phyloP scores from a whole-genome alignment of 169 alveolate genomes.

The Cryptosporidium sp. region DNA sequence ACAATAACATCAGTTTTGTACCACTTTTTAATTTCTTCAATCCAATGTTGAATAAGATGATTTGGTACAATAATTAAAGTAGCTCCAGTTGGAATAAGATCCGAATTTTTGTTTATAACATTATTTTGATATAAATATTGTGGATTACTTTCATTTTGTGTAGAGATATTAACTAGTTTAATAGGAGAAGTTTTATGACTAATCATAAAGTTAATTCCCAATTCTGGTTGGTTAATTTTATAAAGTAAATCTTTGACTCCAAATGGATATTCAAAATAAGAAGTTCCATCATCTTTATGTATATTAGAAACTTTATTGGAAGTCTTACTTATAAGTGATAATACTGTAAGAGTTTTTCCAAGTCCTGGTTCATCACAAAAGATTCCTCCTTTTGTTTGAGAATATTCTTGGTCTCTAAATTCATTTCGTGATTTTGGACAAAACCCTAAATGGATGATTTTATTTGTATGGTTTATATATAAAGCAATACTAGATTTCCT shows the following conservation, averaged over 20 bases:
- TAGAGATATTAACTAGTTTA: background rate
- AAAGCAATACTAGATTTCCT: background rate
- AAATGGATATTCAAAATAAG: slow-evolving; percentile 20
- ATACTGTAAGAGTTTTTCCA: slow-evolving; percentile 58
- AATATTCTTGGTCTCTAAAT: background rate
- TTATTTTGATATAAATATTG: too few relatives aligned
- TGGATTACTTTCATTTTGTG: too few relatives aligned
- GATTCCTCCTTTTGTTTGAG: slow-evolving; percentile 42
- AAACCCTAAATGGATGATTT: slow-evolving; percentile 37
- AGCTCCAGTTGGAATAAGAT: slow-evolving; percentile 21
- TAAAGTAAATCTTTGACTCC: slow-evolving; percentile 19
- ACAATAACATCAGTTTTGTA: slow-evolving; percentile 2
- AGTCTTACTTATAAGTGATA: slow-evolving; percentile 43
- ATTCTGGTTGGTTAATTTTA: background rate
- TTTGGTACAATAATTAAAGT: slow-evolving; percentile 63
- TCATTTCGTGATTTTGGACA: background rate
- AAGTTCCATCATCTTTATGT: background rate
- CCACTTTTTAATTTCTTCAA: slow-evolving; percentile 57
- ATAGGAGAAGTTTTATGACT: background rate
- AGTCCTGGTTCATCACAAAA: slow-evolving; percentile 75
- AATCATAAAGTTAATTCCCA: background rate
- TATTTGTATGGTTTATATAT: slow-evolving; percentile 22
- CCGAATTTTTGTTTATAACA: background rate
- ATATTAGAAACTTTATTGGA: slow-evolving; percentile 5
- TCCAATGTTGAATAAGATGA: slow-evolving; percentile 68